phyloP scores from a whole-genome alignment of 169 alveolate genomes.

The Plasmodium vinckei region DNA sequence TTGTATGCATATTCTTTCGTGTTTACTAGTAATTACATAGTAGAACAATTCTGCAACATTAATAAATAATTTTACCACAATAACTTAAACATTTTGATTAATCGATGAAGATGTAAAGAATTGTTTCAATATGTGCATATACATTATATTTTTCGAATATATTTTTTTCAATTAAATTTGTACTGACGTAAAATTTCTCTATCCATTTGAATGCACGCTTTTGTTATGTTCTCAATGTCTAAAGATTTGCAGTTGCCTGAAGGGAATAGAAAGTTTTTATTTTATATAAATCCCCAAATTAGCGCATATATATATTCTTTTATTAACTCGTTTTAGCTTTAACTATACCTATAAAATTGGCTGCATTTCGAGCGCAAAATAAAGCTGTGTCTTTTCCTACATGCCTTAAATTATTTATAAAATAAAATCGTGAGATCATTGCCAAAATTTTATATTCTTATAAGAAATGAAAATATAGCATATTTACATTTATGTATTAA shows the following conservation, averaged over 20 bases:
- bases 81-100: too few species aligned
- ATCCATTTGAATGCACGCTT: conserved; percentile 70
- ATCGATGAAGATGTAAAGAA: too few species aligned
- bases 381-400: conserved; percentile 75
- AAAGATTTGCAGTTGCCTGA: conserved; percentile 56
- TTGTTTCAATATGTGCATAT: too few species aligned
- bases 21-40: too few species aligned
- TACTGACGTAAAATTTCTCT: conserved; percentile 60
- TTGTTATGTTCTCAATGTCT: conserved; percentile 33
- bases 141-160: too few species aligned
- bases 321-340: not conserved
- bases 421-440: not conserved
- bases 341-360: conserved; percentile 50
- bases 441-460: not conserved
- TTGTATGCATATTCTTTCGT: too few species aligned
- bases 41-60: too few species aligned
- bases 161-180: not conserved
- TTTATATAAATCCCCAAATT: not conserved
- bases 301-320: not conserved
- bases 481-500: not conserved
- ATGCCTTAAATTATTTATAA: conserved; percentile 20
- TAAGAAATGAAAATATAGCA: not conserved
- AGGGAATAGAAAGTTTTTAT: not conserved
- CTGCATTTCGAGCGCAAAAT: conserved; percentile 68
- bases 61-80: too few species aligned